Evolutionary conservation across 2,329 filamentous ascomycete species (phyloP), one percentile per base, ranked within the genome.

Genomic region (Cladosporium cucumerinum): DNA sequence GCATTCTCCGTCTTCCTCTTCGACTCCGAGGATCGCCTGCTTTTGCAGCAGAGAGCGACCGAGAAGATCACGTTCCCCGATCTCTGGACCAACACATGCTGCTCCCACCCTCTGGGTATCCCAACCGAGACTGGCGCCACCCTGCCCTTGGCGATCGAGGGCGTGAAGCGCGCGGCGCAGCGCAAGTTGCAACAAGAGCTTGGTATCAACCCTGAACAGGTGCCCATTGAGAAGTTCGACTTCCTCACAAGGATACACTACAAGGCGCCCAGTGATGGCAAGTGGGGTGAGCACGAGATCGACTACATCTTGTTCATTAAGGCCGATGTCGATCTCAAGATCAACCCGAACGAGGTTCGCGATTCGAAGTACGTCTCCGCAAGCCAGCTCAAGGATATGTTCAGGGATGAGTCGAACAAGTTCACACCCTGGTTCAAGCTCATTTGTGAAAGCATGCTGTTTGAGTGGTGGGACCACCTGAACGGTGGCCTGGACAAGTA

Each of bases 21-120:
- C 84, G 92, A 98, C 81, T 89, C 91, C 67, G 86, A 95, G 77
- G 96, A 97, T 79, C 90, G 93, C 73, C 84, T 98, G 66, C 89
- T 99, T 52, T 87, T 99, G 60, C 95, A 99, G 81, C 95, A 98
- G 83, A 91, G 95, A 71, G 95, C 95, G 30, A 83, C 88, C 48
- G 94, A 98, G 82, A 99, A 99, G 84, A 99, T 99, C 76, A 99
- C 95, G 7, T 99, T 99, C 81, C 94, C 95, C n/a, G 92, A 97
- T 77, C 93, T 97, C 89, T 99, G 95, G 95, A 99, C 95, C 69
- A 99, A 99, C 81, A 99, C 95, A 34, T 99, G 95, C 85, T 99
- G 95, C 84, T 99, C 95, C 46, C 95, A 99, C 79, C 95, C 95
- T 5, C 85, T 99, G 67, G 91, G 92, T 63, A 90, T 97, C 70